Evolutionary conservation across 257 asterid genomes (phyloP).

Genomic region (Ligustrum vulgare): DNA sequence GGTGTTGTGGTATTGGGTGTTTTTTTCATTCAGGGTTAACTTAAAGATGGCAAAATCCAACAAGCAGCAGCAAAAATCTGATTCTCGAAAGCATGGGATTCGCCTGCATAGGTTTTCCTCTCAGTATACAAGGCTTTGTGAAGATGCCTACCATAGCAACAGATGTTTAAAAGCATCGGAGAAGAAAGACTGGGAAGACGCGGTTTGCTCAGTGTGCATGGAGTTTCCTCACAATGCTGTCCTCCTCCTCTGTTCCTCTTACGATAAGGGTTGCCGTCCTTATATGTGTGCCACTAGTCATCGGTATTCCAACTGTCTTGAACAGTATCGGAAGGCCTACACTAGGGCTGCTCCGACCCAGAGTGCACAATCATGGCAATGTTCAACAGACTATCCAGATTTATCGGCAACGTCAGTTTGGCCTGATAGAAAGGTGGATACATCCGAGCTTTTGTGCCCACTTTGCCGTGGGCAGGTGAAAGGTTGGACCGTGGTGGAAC

Average conservation of each 20-base stretch:
- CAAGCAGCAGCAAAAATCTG: constrained; percentile 26
- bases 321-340: constrained; percentile 60
- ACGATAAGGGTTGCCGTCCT: constrained; percentile 72
- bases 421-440: constrained; percentile 27
- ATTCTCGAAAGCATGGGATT: constrained; percentile 19
- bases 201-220: constrained; percentile 69
- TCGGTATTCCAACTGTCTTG: constrained; percentile 70
- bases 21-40: constrained; percentile 8
- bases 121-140: constrained; percentile 21
- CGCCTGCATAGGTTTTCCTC: constrained; percentile 30
- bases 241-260: constrained; percentile 67
- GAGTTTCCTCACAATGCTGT: constrained; percentile 80
- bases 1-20: not conserved
- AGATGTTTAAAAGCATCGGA: constrained; percentile 24
- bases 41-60: constrained; percentile 39
- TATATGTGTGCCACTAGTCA: constrained; percentile 73
- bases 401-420: constrained; percentile 26
- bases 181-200: constrained; percentile 59
- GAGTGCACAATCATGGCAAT: not conserved
- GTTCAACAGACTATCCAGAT: constrained; percentile 18
- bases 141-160: constrained; percentile 22
- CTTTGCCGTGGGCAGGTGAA: constrained; percentile 77
- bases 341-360: constrained; percentile 31
- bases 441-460: constrained; percentile 50
- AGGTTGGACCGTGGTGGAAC: constrained; percentile 72